Evolutionary conservation across 163 green algal genomes (phyloP).

Genomic region (Volvox carteri): DNA sequence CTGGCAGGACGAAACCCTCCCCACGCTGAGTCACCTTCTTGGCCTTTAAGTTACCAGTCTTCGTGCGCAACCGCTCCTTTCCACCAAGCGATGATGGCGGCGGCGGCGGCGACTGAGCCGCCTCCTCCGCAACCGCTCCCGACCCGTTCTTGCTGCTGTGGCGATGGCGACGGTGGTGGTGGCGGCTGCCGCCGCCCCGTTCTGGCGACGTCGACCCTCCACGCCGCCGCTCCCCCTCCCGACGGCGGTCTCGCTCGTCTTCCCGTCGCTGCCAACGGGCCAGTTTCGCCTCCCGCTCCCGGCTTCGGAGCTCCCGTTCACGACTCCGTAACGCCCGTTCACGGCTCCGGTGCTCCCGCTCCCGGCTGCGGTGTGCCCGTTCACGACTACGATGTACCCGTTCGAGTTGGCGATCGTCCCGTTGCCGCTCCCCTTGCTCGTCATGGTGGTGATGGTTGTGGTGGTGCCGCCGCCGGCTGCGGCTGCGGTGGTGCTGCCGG

Average conservation of each 20-base stretch:
- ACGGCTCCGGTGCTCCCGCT: constrained; percentile 44
- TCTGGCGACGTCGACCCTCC: too few species aligned
- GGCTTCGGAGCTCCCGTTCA: constrained; percentile 38
- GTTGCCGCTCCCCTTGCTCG: not conserved
- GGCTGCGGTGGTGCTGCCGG: not conserved
- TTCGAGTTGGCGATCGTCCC: not conserved
- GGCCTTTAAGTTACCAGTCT: constrained; percentile 48
- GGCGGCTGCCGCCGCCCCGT: constrained; percentile 9
- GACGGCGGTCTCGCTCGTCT: too few species aligned
- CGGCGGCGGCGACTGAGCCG: not conserved
- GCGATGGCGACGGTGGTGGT: not conserved
- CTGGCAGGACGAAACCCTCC: constrained; percentile 11
- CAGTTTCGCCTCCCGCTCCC: constrained; percentile 36
- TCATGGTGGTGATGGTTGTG: not conserved
- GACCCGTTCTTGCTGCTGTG: not conserved
- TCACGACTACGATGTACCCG: constrained; percentile 11
- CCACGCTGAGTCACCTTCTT: constrained; percentile 43
- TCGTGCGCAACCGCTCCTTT: constrained; percentile 34
- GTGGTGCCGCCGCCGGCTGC: not conserved
- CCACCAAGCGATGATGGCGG: not conserved
- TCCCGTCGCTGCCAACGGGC: not conserved
- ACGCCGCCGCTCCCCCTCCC: not conserved
- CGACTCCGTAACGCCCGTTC: constrained; percentile 42
- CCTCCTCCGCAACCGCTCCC: not conserved
- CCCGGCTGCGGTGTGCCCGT: constrained; percentile 18